Base-by-base conservation (phyloP, 202 grass and related monocot genomes). In the Bolboschoenoplectus hybrid region DNA sequence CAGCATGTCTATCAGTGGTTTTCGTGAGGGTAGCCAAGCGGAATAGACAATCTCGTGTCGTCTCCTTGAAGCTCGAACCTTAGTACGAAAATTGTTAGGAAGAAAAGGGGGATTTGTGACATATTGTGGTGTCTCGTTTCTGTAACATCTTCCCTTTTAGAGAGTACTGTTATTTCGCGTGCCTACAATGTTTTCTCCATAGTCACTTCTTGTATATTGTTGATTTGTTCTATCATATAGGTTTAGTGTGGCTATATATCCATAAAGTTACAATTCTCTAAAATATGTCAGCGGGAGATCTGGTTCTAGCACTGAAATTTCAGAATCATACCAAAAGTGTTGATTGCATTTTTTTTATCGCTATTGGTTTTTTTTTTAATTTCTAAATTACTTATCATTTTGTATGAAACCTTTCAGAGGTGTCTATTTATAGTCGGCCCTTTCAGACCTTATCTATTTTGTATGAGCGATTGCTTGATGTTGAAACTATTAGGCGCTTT, bases 61-160 rank as follows among this genome's bases (percentile, higher is more conserved):
- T 99, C 39, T 97, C 93, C 83, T 88, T 99, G 85, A 96, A 97
- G 90, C 82, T 97, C 76, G 92, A 97, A 89, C 88, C 92, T 5
- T 96, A 65, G 89, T 17, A 69, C 17, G 2, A 67, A 67, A 51
- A 67, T 50, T 34, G 2, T 44, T 57, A 69, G 44, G 39, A 56
- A 70, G 13, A 47, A 67, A 71, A 34, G 35, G 65, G 63, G 35
- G 14, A 40, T 55, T 84, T 84, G 67, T 84, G 47, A 69, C 50
- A 56, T 68, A 69, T 39, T 84, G 2, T 40, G 32, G 44, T 41
- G 75, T 41, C 20, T 80, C 19, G 43, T 84, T 44, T 44, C 38
- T 71, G 64, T 71, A 72, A 84, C 50, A 69, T 61, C 55, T 70
- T 84, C 16, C 60, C 65, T 84, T 69, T 50, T 70, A 84, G 63